Evolutionary conservation across 805 yeast species (phyloP).

Genomic region (Barnettozyma sucrosica): DNA sequence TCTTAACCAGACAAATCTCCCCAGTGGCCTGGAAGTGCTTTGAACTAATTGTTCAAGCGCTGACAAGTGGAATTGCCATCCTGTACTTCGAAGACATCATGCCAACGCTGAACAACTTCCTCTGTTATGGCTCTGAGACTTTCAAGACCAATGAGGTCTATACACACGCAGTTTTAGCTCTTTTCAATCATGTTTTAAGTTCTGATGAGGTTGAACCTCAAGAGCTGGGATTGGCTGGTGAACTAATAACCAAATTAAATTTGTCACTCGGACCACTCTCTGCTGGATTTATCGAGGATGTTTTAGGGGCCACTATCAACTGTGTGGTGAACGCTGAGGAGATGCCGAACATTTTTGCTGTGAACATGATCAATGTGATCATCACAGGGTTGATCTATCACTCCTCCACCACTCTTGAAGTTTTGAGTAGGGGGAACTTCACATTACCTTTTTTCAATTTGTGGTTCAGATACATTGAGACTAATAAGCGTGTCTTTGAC

Average conservation of each 20-base stretch:
- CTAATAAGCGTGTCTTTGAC: conserved; percentile 69
- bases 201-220: conserved; percentile 46
- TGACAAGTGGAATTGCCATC: conserved; percentile 46
- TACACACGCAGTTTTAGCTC: conserved; percentile 42
- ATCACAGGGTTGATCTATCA: conserved; percentile 60
- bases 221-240: conserved; percentile 56
- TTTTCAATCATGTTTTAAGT: conserved; percentile 39
- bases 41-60: conserved; percentile 38
- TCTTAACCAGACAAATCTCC: conserved; percentile 52
- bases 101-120: conserved; percentile 68
- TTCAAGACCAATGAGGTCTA: conserved; percentile 42
- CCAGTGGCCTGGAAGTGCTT: conserved; percentile 74
- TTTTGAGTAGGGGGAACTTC: conserved; percentile 40
- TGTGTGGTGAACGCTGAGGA: conserved; percentile 28
- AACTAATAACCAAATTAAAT: conserved; percentile 58
- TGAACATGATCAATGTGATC: conserved; percentile 52
- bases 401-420: conserved; percentile 44
- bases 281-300: conserved; percentile 36
- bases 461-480: conserved; percentile 57
- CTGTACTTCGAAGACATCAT: conserved; percentile 70
- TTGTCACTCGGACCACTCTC: conserved; percentile 47
- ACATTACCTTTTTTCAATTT: conserved; percentile 46
- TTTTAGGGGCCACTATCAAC: conserved; percentile 37
- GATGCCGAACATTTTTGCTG: conserved; percentile 31
- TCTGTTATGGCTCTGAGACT: conserved; percentile 52